Percentiles rank a stretch among this genome's conserved stretches.
phyloP scores from a whole-genome alignment of 2,329 filamentous ascomycete species.

The Cladosporium cucumerinum region DNA sequence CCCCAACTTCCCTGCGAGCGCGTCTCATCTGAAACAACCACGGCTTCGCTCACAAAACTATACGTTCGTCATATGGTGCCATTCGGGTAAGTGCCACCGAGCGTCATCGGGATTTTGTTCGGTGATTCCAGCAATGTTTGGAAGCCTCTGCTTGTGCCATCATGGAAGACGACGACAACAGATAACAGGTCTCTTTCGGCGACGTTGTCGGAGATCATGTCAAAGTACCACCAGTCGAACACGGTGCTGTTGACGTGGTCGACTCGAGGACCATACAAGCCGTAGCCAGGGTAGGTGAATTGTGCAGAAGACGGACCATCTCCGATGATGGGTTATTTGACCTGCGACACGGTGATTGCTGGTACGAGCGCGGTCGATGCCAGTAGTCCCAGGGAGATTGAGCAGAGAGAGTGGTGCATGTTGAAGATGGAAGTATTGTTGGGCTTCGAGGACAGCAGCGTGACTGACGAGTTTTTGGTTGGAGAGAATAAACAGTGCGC shows the following conservation, averaged over 20 bases:
- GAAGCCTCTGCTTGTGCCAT: neutral
- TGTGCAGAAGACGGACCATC: neutral
- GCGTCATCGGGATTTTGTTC: constrained; percentile 25
- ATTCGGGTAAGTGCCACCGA: neutral
- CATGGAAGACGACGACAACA: constrained; percentile 6
- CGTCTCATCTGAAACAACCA: neutral
- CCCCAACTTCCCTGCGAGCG: neutral
- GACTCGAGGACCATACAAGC: constrained; percentile 15
- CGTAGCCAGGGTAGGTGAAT: constrained; percentile 6
- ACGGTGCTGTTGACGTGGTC: constrained; percentile 15
- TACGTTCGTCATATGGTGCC: neutral
- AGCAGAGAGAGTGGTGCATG: neutral
- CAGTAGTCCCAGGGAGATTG: neutral
- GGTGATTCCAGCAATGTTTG: constrained; percentile 26
- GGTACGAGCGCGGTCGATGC: neutral
- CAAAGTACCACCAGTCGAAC: constrained; percentile 19
- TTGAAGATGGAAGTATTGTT: neutral
- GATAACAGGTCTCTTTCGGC: constrained; percentile 5
- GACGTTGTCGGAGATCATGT: constrained; percentile 10
- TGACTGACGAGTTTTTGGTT: neutral
- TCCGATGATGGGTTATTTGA: neutral
- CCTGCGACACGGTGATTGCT: neutral
- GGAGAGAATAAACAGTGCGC: neutral
- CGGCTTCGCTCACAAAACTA: neutral
- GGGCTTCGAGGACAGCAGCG: neutral